These are phyloP conservation scores for Beauveria rudraprayagi DNA, from an alignment of 2,329 filamentous ascomycete genomes.

Conservation along the genomic window DNA sequence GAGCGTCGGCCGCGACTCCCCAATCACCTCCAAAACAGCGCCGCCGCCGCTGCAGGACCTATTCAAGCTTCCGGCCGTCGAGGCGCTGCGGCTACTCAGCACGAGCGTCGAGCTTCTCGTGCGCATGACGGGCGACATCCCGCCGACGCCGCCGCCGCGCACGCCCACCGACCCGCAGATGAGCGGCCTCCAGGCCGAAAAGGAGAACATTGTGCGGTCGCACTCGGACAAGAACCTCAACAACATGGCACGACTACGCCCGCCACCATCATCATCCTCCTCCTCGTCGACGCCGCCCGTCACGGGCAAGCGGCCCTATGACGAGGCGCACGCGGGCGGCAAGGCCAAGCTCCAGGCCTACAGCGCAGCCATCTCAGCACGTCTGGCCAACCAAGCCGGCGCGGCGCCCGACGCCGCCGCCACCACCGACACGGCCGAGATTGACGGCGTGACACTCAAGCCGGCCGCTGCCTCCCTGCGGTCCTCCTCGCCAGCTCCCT, in stretches of 20 bases:
- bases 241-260: constrained; percentile 38
- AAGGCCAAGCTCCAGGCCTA: constrained; percentile 20
- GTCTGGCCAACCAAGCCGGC: constrained; percentile 19
- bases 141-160: constrained; percentile 65
- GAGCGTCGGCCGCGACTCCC: constrained; percentile 4
- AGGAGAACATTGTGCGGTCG: constrained; percentile 50
- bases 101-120: constrained; percentile 64
- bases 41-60: constrained; percentile 46
- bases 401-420: neutral
- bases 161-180: constrained; percentile 58
- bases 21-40: constrained; percentile 19
- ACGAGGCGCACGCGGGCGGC: neutral
- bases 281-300: neutral
- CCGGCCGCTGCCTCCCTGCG: constrained; percentile 16
- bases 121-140: constrained; percentile 66
- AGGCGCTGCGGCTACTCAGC: constrained; percentile 73
- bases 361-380: constrained; percentile 19
- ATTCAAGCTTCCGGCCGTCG: constrained; percentile 61
- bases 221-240: constrained; percentile 49
- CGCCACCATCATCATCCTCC: constrained; percentile 13
- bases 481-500: constrained; percentile 33
- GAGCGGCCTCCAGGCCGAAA: constrained; percentile 54
- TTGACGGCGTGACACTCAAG: constrained; percentile 47
- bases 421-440: neutral
- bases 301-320: constrained; percentile 9